Conservation (phyloP, 441 rosid genomes). For the Gossypium schwendimanii region DNA sequence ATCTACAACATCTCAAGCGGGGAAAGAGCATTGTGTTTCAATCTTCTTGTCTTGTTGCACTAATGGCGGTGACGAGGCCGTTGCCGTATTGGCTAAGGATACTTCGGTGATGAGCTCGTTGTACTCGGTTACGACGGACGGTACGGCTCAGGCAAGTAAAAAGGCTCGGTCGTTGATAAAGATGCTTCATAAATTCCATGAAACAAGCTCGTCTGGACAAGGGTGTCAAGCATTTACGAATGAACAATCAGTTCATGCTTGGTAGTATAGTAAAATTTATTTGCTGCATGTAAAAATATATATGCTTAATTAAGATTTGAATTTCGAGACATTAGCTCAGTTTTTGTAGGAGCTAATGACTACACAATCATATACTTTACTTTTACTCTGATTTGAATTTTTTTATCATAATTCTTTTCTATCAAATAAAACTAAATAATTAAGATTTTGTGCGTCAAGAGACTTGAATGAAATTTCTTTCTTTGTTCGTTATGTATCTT, state of each 20-base stretch:
- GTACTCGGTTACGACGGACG: conserved; percentile 43
- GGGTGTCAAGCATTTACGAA: conserved; percentile 18
- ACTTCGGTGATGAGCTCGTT: conserved; percentile 39
- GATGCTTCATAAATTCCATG: conserved; percentile 52
- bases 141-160: conserved; percentile 41
- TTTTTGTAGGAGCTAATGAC: conserved; percentile 37
- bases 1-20: conserved; percentile 28
- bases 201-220: conserved; percentile 27
- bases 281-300: conserved; percentile 9
- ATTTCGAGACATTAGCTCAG: conserved; percentile 24
- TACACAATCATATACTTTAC: neutral
- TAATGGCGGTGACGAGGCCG: conserved; percentile 40
- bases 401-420: conserved; percentile 13
- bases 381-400: no score
- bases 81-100: conserved; percentile 33
- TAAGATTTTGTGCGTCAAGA: neutral
- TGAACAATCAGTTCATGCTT: conserved; percentile 25
- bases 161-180: conserved; percentile 49
- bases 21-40: conserved; percentile 53
- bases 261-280: conserved; percentile 18
- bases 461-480: neutral
- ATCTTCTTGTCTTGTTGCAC: conserved; percentile 40
- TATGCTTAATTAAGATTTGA: neutral
- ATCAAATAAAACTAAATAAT: neutral
- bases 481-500: neutral